Percentiles rank a stretch among this genome's conserved stretches.
These are phyloP conservation scores for Cercis canadensis DNA, from an alignment of 306 rosid species.

Conservation along the genomic window DNA sequence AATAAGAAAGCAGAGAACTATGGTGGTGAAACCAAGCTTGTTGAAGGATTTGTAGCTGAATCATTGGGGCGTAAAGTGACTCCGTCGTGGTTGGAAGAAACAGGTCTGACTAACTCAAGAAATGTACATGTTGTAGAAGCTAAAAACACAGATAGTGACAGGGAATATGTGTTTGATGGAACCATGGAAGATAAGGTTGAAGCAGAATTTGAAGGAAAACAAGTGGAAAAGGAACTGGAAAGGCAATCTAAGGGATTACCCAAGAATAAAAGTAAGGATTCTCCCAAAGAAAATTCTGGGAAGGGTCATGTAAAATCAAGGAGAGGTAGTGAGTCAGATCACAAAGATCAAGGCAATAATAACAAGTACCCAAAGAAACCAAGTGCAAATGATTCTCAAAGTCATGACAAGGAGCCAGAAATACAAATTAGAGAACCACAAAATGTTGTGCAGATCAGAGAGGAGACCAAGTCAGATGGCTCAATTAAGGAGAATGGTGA, in stretches of 20 bases:
- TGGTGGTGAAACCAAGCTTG: constrained; percentile 11
- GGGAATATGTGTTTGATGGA: constrained; percentile 27
- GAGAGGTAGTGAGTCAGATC: neutral
- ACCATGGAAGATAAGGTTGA: constrained; percentile 11
- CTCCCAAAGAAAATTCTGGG: constrained; percentile 20
- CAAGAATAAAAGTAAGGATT: neutral
- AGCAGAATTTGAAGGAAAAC: constrained; percentile 25
- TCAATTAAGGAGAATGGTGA: constrained; percentile 25
- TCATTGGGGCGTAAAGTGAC: constrained; percentile 46
- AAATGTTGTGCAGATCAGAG: constrained; percentile 13
- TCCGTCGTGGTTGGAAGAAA: constrained; percentile 15
- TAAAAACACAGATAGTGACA: constrained; percentile 9
- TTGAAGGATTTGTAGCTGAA: constrained; percentile 14
- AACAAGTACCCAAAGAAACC: constrained; percentile 3
- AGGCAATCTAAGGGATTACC: constrained; percentile 15
- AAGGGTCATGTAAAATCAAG: constrained; percentile 1
- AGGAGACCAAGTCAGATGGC: constrained; percentile 24
- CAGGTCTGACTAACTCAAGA: constrained; percentile 25
- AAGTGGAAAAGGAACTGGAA: constrained; percentile 26
- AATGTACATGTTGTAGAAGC: constrained; percentile 30
- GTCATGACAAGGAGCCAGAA: constrained; percentile 11
- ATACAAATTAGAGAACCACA: constrained; percentile 12
- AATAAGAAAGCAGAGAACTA: constrained; percentile 9
- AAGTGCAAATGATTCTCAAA: neutral
- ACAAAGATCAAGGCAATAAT: constrained; percentile 9